A percentile compares a stretch with the other conserved stretches of the same genome.
Conservation (phyloP, 345 rosid genomes). For the Cardamine chenopodiifolia region DNA sequence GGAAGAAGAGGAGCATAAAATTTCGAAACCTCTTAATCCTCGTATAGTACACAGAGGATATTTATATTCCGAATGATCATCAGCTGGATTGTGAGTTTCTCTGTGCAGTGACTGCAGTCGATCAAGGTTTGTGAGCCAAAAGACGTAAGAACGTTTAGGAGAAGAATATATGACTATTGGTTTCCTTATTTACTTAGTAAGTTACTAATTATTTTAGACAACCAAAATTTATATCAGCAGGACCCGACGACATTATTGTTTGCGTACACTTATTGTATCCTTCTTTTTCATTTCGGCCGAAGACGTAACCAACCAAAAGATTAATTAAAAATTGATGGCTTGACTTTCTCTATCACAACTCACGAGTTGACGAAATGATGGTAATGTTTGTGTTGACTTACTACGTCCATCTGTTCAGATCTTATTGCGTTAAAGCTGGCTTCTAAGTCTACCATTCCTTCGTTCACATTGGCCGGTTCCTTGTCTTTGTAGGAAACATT, state of each 20-base stretch:
- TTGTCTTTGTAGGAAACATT: not conserved
- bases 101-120: too few species aligned
- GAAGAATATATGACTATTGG: not conserved
- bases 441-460: constrained; percentile 3
- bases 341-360: constrained; percentile 5
- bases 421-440: constrained; percentile 23
- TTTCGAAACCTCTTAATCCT: not conserved
- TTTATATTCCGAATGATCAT: not conserved
- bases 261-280: not conserved
- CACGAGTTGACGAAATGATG: constrained; percentile 6
- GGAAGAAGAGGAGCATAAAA: not conserved
- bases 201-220: not conserved
- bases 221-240: not conserved
- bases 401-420: not conserved
- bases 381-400: constrained; percentile 18
- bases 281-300: not conserved
- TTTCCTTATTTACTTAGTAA: too few species aligned
- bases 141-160: not conserved
- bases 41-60: not conserved
- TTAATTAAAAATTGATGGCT: constrained; percentile 6
- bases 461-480: constrained; percentile 15
- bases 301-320: constrained; percentile 1
- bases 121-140: not conserved
- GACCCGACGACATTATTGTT: not conserved
- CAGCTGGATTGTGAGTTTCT: not conserved